Base-by-base conservation (phyloP, 106 monocot genomes). In the Dioscorea dumetorum region DNA sequence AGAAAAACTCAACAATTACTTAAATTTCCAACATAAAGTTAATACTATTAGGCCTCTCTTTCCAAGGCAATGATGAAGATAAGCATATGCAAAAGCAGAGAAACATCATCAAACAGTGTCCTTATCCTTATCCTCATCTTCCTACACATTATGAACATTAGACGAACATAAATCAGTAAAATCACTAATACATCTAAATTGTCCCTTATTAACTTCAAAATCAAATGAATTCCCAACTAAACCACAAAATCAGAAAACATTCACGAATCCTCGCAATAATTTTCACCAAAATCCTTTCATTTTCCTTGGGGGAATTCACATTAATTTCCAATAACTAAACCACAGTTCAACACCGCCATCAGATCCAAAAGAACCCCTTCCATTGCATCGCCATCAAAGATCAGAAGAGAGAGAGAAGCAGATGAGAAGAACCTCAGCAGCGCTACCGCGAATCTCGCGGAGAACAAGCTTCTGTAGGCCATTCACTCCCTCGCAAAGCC, bases 401-500 rank as follows among this genome's bases (percentile, higher is more conserved):
- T 14, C 61, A 61, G 61, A 61, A 28, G 14, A 28, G 22, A 24
- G 19, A 14, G 14, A 61, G 22, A 20, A 61, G 16, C 58, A 24
- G 24, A 67, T 32, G 21, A 70, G 49, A 15, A 59, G 20, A 35
- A 87, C 83, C 87, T 87, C 83, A 24, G 73, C 77, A 21, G 83
- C 83, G 68, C 76, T 64, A 8, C 83, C 80, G 21, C 74, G 24
- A 13, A 58, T 52, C 64, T 80, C 87, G 35, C 72, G 68, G 50
- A 87, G 67, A 34, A 87, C 67, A 64, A 83, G 19, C 71, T 83
- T 87, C 20, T 83, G 77, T 34, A 87, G 74, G 64, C 80, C 87
- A 48, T 77, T 83, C 68, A 76, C 32, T 32, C 80, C 83, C 77
- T 78, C 80, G 65, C 73, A 62, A 41, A 73, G 77, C 67, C 80